These are phyloP conservation scores for Tricholomella constricta DNA, from an alignment of 768 basidiomycete species.

Conservation along the genomic window DNA sequence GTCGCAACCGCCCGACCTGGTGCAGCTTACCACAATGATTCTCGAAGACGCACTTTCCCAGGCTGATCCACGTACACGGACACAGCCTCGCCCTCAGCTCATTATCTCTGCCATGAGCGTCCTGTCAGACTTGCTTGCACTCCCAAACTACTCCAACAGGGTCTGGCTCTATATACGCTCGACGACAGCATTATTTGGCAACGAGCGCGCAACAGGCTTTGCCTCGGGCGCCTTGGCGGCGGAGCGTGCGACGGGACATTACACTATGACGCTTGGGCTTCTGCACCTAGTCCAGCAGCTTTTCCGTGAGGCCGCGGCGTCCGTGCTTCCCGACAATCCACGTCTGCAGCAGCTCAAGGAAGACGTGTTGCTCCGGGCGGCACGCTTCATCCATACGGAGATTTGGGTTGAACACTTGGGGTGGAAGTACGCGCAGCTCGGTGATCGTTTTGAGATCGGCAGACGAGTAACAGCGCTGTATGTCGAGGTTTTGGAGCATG, in stretches of 20 bases:
- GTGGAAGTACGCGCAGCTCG: constrained; percentile 85
- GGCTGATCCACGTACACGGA: constrained; percentile 39
- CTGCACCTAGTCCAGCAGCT: constrained; percentile 76
- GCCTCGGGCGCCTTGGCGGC: constrained; percentile 67
- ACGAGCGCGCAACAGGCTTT: constrained; percentile 54
- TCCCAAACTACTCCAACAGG: constrained; percentile 75
- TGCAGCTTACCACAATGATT: constrained; percentile 79
- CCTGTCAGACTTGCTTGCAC: constrained; percentile 71
- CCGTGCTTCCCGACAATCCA: constrained; percentile 56
- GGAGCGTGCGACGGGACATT: constrained; percentile 71
- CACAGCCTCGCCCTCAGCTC: constrained; percentile 55
- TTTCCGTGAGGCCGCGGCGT: constrained; percentile 69
- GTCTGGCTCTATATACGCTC: constrained; percentile 90
- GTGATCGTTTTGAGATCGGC: constrained; percentile 84
- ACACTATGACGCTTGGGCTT: constrained; percentile 81
- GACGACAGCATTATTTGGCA: constrained; percentile 74
- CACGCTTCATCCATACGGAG: constrained; percentile 79
- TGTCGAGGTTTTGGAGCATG: constrained; percentile 62
- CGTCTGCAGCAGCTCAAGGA: constrained; percentile 76
- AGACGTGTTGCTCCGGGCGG: constrained; percentile 78
- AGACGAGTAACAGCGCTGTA: constrained; percentile 67
- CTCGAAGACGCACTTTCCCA: constrained; percentile 76
- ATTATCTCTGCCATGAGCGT: constrained; percentile 84
- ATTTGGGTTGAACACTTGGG: constrained; percentile 85
- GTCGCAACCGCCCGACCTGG: constrained; percentile 65